Conservation (phyloP, 805 yeast species). For the Candida chilensis region DNA sequence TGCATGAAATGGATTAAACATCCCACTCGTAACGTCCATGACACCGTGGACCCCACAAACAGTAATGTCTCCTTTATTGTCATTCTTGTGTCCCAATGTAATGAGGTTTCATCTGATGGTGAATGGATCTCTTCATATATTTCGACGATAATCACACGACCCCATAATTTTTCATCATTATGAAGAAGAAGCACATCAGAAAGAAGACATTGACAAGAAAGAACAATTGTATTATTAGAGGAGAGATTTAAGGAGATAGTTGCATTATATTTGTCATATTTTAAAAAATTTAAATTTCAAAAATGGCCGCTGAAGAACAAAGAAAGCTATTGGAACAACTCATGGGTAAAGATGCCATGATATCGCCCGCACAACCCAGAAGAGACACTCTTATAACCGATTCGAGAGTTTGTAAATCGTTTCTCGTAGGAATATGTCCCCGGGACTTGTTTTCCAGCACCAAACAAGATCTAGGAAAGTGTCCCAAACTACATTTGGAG, state of each 20-base stretch:
- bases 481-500: conserved; percentile 69
- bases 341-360: conserved; percentile 56
- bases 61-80: conserved; percentile 11
- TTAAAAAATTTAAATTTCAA: too few relatives aligned
- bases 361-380: conserved; percentile 25
- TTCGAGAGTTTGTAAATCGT: conserved; percentile 66
- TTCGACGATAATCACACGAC: too few relatives aligned
- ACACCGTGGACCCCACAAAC: conserved; percentile 21
- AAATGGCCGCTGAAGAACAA: conserved; percentile 80
- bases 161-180: too few relatives aligned
- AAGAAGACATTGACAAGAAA: conserved; percentile 1
- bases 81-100: too few relatives aligned
- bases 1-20: conserved; percentile 61
- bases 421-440: conserved; percentile 80
- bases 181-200: too few relatives aligned
- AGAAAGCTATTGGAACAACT: conserved; percentile 68
- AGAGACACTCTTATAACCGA: conserved; percentile 36
- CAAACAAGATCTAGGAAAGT: conserved; percentile 73
- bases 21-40: conserved; percentile 51
- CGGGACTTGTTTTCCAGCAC: conserved; percentile 77
- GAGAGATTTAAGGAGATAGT: too few relatives aligned
- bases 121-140: too few relatives aligned
- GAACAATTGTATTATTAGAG: too few relatives aligned
- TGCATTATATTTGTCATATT: too few relatives aligned
- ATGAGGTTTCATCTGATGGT: too few relatives aligned